phyloP scores from a whole-genome alignment of 2,329 filamentous ascomycete genomes.

The Colletotrichum liaoningense region DNA sequence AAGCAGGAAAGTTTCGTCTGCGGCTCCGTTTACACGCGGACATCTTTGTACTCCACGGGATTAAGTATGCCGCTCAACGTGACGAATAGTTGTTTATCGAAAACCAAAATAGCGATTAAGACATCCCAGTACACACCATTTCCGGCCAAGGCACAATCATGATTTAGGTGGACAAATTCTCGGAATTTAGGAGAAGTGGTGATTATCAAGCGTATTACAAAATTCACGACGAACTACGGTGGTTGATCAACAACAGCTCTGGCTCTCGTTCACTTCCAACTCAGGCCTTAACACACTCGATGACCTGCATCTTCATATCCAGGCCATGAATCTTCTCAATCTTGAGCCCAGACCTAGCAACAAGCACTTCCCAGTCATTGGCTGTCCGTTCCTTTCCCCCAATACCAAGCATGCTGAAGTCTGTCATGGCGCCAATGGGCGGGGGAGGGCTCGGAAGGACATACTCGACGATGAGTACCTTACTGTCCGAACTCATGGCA shows the following conservation, averaged over 20 bases:
- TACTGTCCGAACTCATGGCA: slow-evolving; percentile 47
- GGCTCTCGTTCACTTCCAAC: not conserved
- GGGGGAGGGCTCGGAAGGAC: slow-evolving; percentile 43
- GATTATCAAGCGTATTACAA: not conserved
- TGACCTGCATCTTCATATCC: slow-evolving; percentile 18
- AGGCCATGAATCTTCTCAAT: slow-evolving; percentile 40
- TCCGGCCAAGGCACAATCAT: not conserved
- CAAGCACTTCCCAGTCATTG: slow-evolving; percentile 40
- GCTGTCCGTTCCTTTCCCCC: slow-evolving; percentile 47
- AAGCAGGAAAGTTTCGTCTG: not conserved
- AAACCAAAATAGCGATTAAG: not conserved
- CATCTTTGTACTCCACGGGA: not conserved
- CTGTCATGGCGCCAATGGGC: slow-evolving; percentile 38
- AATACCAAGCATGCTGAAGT: slow-evolving; percentile 45
- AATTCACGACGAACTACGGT: not conserved
- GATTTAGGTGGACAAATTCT: not conserved
- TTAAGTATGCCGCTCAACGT: not conserved
- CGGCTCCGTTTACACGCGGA: not conserved
- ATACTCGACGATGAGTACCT: slow-evolving; percentile 46
- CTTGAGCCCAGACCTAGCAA: slow-evolving; percentile 40
- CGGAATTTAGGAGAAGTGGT: not conserved
- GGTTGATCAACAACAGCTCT: too few relatives aligned
- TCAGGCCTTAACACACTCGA: slow-evolving; percentile 26
- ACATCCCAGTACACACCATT: not conserved
- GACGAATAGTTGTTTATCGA: too few relatives aligned